Evolutionary conservation across 2,329 filamentous ascomycete genomes (phyloP).

Genomic region (Cryphonectria parasitica): DNA sequence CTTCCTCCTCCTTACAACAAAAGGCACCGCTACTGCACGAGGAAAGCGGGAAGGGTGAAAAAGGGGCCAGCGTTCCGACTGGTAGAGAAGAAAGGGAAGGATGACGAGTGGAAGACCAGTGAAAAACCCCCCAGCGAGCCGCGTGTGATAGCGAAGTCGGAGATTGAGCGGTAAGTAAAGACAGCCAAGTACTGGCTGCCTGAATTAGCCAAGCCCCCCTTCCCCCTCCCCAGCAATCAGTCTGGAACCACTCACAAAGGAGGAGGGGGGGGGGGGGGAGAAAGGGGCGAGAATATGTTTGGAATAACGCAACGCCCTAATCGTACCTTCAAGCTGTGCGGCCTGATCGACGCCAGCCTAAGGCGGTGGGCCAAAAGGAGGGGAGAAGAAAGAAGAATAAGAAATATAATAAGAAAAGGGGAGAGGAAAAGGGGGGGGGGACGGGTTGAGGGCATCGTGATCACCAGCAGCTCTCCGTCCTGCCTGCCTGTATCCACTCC

Average conservation of each 20-base stretch:
- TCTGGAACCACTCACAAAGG: neutral
- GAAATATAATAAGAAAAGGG: neutral
- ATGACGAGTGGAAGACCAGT: neutral
- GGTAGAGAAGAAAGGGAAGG: neutral
- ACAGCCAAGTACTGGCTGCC: neutral
- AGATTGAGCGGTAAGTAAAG: neutral
- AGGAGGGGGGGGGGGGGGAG: too few species aligned
- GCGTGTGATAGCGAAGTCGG: neutral
- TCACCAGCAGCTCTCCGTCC: neutral
- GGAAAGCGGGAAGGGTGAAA: neutral
- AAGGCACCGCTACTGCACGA: neutral
- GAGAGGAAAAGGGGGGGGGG: neutral
- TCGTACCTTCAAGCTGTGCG: neutral
- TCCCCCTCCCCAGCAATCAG: too few species aligned
- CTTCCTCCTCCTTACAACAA: neutral
- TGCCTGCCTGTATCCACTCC: neutral
- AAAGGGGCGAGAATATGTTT: too few species aligned
- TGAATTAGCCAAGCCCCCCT: neutral
- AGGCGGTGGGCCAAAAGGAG: neutral
- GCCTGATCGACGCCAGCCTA: neutral
- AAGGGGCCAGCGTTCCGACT: neutral
- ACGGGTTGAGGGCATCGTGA: slow-evolving; percentile 1
- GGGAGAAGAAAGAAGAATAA: neutral
- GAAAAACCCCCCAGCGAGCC: neutral
- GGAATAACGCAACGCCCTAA: neutral